phyloP scores from a whole-genome alignment of 768 basidiomycete species.

The Pisolithus microcarpus region DNA sequence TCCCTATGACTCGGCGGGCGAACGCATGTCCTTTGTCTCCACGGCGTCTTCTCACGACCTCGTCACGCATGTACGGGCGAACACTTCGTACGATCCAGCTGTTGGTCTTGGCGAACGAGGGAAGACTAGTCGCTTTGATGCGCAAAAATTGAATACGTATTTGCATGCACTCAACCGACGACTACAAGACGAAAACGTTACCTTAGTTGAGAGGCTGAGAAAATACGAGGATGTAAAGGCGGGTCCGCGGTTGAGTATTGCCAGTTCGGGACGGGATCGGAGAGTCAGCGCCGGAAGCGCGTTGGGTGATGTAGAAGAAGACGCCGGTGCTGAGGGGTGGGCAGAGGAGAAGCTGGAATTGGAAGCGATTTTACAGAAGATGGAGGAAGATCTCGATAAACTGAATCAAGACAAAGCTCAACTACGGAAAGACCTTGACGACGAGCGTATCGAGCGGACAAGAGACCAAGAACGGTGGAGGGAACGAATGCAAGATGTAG shows the following conservation, averaged over 20 bases:
- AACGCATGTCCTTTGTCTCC: constrained; percentile 67
- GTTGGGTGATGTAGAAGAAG: constrained; percentile 58
- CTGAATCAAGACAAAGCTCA: constrained; percentile 40
- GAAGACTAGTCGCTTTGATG: constrained; percentile 75
- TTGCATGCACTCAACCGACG: constrained; percentile 78
- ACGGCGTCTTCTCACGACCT: constrained; percentile 86
- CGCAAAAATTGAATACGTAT: constrained; percentile 78
- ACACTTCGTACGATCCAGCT: constrained; percentile 83
- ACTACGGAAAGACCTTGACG: constrained; percentile 39
- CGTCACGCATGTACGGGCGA: constrained; percentile 68
- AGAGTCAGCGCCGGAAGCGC: constrained; percentile 47
- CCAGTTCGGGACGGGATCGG: constrained; percentile 30
- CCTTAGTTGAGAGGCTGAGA: constrained; percentile 47
- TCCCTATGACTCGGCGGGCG: constrained; percentile 43
- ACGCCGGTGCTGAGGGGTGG: constrained; percentile 58
- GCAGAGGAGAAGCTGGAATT: constrained; percentile 60
- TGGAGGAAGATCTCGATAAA: constrained; percentile 31
- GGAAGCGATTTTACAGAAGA: constrained; percentile 38
- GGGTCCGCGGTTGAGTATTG: constrained; percentile 22
- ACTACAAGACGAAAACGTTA: constrained; percentile 80
- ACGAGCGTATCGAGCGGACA: constrained; percentile 50
- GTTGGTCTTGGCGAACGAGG: constrained; percentile 65
- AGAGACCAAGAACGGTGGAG: constrained; percentile 67
- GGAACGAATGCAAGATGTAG: constrained; percentile 63
- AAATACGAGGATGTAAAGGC: constrained; percentile 43